phyloP scores from a whole-genome alignment of 192 early-diverging fungal species.

The Coemansia sp. region DNA sequence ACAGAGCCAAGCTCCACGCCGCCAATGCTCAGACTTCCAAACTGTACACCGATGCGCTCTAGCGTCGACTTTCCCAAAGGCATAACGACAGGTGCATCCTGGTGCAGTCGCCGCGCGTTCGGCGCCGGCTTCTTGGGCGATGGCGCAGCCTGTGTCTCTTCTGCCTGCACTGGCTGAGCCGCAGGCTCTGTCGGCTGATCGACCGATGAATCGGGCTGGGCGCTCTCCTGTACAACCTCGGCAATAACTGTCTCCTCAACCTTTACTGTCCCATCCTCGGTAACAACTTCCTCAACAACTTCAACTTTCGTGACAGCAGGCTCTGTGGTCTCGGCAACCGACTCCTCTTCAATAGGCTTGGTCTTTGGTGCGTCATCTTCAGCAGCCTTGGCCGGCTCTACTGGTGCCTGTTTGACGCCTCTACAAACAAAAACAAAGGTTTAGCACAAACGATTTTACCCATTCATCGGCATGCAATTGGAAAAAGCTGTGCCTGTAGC shows the following conservation, averaged over 20 bases:
- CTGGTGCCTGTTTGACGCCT: constrained; percentile 38
- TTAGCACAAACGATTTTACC: neutral
- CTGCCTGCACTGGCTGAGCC: constrained; percentile 6
- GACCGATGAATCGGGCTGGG: neutral
- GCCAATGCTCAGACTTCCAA: constrained; percentile 72
- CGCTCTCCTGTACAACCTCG: neutral
- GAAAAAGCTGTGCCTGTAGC: too few species aligned
- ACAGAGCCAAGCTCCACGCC: constrained; percentile 54
- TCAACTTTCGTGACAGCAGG: neutral
- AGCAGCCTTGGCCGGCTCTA: constrained; percentile 27
- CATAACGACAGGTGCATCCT: constrained; percentile 89
- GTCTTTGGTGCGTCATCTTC: neutral
- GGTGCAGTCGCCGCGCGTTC: constrained; percentile 72
- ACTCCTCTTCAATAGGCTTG: constrained; percentile 31
- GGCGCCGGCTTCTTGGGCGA: constrained; percentile 31
- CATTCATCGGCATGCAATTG: too few species aligned
- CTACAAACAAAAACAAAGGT: constrained; percentile 17
- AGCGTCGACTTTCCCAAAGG: constrained; percentile 63
- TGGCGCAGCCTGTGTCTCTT: constrained; percentile 15
- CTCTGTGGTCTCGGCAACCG: constrained; percentile 2
- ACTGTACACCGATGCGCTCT: constrained; percentile 69
- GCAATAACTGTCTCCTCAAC: constrained; percentile 4
- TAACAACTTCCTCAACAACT: constrained; percentile 7
- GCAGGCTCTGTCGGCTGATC: constrained; percentile 5
- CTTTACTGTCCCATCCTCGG: constrained; percentile 10